These are phyloP conservation scores for Cardamine occulta DNA, from an alignment of 345 rosid genomes.

Conservation along the genomic window DNA sequence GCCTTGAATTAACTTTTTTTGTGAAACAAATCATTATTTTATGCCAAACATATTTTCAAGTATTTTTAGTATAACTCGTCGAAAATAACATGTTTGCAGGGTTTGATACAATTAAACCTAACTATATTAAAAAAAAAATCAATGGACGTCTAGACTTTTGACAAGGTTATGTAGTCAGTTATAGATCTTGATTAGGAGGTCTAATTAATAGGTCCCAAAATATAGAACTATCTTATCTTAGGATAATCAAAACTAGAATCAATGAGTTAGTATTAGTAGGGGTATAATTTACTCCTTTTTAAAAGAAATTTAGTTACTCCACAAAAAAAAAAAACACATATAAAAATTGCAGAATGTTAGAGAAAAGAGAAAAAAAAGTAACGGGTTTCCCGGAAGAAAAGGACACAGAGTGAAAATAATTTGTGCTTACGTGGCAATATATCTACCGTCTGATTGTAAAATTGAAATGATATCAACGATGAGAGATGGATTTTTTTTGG, in stretches of 20 bases:
- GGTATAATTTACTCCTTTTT: background rate
- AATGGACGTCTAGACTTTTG: constrained; percentile 10
- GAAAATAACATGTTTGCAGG: background rate
- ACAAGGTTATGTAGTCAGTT: constrained; percentile 28
- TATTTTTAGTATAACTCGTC: background rate
- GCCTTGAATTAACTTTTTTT: background rate
- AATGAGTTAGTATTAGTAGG: background rate
- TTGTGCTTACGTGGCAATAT: constrained; percentile 41
- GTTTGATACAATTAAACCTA: background rate
- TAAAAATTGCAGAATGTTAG: constrained; percentile 2
- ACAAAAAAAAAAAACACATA: background rate
- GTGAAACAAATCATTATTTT: background rate
- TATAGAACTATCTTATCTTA: constrained; percentile 33
- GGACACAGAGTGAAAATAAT: constrained; percentile 30
- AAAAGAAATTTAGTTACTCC: background rate
- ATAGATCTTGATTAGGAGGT: constrained; percentile 37
- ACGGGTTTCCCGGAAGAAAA: constrained; percentile 62
- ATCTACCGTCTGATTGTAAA: constrained; percentile 41
- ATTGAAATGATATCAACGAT: constrained; percentile 20
- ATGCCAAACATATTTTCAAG: background rate
- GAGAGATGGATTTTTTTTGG: background rate
- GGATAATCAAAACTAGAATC: constrained; percentile 28
- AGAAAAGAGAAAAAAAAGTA: background rate
- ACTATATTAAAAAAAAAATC: background rate
- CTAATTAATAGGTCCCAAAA: constrained; percentile 29